These are phyloP conservation scores for Citrullus mucosospermus DNA, from an alignment of 306 rosid species.

Conservation along the genomic window DNA sequence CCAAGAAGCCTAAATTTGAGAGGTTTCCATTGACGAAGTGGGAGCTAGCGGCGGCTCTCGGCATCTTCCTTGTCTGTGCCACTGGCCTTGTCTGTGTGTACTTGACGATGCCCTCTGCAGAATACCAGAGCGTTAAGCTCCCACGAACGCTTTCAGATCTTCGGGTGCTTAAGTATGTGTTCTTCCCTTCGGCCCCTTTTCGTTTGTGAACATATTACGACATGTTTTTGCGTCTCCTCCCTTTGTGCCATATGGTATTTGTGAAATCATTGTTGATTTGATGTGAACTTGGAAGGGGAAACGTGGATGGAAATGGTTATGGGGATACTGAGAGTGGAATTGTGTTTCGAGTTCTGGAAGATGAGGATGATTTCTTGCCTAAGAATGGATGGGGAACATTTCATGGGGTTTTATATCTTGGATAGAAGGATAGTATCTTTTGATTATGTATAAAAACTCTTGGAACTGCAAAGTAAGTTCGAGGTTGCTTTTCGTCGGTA, in stretches of 20 bases:
- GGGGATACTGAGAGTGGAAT: background rate
- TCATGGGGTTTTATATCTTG: background rate
- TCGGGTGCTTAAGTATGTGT: conserved; percentile 67
- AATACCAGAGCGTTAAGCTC: conserved; percentile 48
- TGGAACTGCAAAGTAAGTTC: background rate
- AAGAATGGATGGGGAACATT: background rate
- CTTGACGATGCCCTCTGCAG: conserved; percentile 76
- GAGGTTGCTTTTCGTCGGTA: background rate
- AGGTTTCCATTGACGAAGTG: conserved; percentile 49
- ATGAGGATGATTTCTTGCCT: background rate
- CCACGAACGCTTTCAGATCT: conserved; percentile 86
- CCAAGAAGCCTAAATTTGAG: conserved; percentile 66
- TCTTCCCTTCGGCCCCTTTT: background rate
- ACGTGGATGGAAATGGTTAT: background rate
- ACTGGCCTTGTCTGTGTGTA: conserved; percentile 60
- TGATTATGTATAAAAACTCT: background rate
- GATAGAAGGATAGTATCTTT: background rate
- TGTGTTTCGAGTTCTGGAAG: background rate
- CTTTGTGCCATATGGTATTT: background rate
- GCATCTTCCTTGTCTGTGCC: conserved; percentile 54
- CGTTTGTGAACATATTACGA: background rate
- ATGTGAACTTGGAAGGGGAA: background rate
- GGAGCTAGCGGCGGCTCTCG: conserved; percentile 53
- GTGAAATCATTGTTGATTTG: background rate
- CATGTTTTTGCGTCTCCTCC: background rate